These are phyloP conservation scores for Aspergillus pseudoterreus DNA, from an alignment of 2,329 filamentous ascomycete species.

Conservation along the genomic window DNA sequence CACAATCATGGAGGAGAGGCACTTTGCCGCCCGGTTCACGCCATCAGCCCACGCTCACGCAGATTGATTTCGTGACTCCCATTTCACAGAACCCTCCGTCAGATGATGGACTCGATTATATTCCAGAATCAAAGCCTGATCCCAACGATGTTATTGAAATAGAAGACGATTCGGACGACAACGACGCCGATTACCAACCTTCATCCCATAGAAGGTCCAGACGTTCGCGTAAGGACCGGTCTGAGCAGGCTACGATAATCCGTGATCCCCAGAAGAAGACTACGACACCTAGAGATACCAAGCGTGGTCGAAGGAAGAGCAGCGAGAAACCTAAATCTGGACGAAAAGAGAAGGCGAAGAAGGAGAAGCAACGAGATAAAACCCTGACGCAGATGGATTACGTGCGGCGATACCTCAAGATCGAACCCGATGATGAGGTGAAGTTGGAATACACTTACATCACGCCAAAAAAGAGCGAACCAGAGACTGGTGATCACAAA, in stretches of 20 bases:
- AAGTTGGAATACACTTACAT: conserved; percentile 31
- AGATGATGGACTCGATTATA: conserved; percentile 29
- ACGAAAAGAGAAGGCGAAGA: conserved; percentile 20
- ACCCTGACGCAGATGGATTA: conserved; percentile 44
- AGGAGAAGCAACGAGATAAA: conserved; percentile 24
- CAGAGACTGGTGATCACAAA: conserved; percentile 14
- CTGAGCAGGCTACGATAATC: conserved; percentile 8
- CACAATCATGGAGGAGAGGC: conserved; percentile 17
- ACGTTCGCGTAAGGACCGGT: conserved; percentile 7
- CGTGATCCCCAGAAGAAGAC: conserved; percentile 16
- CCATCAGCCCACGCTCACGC: conserved; percentile 39
- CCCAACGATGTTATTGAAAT: conserved; percentile 20
- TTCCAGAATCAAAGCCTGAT: conserved; percentile 15
- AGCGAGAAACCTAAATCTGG: conserved; percentile 16
- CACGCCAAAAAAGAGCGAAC: conserved; percentile 14
- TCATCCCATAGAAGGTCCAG: conserved; percentile 8
- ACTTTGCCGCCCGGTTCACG: conserved; percentile 14
- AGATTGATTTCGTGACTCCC: conserved; percentile 37
- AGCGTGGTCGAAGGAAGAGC: conserved; percentile 18
- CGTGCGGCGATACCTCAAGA: conserved; percentile 32
- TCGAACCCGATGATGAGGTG: conserved; percentile 32
- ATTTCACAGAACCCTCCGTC: conserved; percentile 11
- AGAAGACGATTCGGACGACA: conserved; percentile 21
- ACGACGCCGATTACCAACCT: conserved; percentile 20
- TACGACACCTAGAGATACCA: conserved; percentile 9